Conservation (phyloP, 2,329 filamentous ascomycete genomes). For the Fusarium pseudograminearum region DNA sequence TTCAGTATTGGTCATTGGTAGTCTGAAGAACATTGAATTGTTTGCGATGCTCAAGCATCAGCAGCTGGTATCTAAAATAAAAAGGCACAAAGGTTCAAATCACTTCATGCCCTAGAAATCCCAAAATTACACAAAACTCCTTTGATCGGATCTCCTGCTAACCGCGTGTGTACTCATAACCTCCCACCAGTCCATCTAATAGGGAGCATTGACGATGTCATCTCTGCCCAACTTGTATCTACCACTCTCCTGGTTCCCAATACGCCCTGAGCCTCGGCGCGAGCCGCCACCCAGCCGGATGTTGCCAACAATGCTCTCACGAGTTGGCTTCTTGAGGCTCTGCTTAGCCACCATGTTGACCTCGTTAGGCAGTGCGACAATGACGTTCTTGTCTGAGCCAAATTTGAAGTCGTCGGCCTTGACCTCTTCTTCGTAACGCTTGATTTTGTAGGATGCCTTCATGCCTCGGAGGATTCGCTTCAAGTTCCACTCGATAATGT, state of each 20-base stretch:
- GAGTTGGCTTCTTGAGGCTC: conserved; percentile 85
- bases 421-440: conserved; percentile 93
- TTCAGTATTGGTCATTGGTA: neutral
- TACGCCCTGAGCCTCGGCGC: conserved; percentile 63
- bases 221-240: conserved; percentile 81
- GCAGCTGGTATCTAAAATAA: conserved; percentile 46
- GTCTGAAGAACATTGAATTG: conserved; percentile 17
- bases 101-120: conserved; percentile 30
- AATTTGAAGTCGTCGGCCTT: conserved; percentile 99
- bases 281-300: conserved; percentile 61
- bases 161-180: neutral
- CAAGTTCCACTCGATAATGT: conserved; percentile 95
- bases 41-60: conserved; percentile 32
- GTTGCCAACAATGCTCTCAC: conserved; percentile 87
- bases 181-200: conserved; percentile 52
- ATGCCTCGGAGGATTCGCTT: conserved; percentile 86
- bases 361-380: conserved; percentile 95
- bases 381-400: conserved; percentile 96
- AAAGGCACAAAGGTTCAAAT: conserved; percentile 33
- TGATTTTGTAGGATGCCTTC: conserved; percentile 94
- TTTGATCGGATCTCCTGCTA: conserved; percentile 21
- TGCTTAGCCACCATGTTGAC: conserved; percentile 97
- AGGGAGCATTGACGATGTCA: conserved; percentile 83
- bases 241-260: conserved; percentile 66
- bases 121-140: conserved; percentile 45